A percentile compares a stretch with the other conserved stretches of the same genome.
Evolutionary conservation across 2,329 filamentous ascomycete species (phyloP).

Genomic region (Zymoseptoria pseudotritici): DNA sequence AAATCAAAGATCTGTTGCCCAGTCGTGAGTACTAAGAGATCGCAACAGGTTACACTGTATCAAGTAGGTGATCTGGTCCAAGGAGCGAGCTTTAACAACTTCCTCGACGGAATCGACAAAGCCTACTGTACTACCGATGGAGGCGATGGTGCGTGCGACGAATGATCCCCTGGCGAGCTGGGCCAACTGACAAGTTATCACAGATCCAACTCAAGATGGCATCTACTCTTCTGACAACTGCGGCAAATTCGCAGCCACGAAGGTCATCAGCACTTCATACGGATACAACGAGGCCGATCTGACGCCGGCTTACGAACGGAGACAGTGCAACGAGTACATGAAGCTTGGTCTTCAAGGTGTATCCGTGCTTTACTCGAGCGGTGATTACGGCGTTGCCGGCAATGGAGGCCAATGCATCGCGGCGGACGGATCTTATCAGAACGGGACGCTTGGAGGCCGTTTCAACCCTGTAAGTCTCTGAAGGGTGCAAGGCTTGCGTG

Average conservation of each 20-base stretch:
- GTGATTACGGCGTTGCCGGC: constrained; percentile 37
- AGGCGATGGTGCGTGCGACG: constrained; percentile 21
- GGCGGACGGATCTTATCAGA: constrained; percentile 24
- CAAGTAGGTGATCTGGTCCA: constrained; percentile 36
- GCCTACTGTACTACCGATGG: constrained; percentile 32
- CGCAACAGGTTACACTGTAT: constrained; percentile 23
- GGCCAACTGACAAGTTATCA: constrained; percentile 3
- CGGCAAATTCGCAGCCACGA: constrained; percentile 40
- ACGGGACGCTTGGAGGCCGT: constrained; percentile 20
- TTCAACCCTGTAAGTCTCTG: constrained; percentile 37
- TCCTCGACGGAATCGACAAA: constrained; percentile 42
- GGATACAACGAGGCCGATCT: constrained; percentile 47
- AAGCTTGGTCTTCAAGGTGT: constrained; percentile 46
- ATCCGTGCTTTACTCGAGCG: constrained; percentile 45
- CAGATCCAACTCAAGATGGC: constrained; percentile 40
- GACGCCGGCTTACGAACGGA: constrained; percentile 41
- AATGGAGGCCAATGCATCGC: constrained; percentile 26
- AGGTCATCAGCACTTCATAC: constrained; percentile 51
- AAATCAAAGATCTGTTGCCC: constrained; percentile 16
- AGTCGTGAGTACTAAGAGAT: neutral
- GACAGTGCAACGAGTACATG: constrained; percentile 52
- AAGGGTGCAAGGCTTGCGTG: no score
- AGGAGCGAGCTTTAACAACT: constrained; percentile 30
- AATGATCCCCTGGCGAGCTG: neutral
- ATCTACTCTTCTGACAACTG: constrained; percentile 43